Evolutionary conservation across 352 stramenopile species (phyloP).

Genomic region (Pythium guiyangense): DNA sequence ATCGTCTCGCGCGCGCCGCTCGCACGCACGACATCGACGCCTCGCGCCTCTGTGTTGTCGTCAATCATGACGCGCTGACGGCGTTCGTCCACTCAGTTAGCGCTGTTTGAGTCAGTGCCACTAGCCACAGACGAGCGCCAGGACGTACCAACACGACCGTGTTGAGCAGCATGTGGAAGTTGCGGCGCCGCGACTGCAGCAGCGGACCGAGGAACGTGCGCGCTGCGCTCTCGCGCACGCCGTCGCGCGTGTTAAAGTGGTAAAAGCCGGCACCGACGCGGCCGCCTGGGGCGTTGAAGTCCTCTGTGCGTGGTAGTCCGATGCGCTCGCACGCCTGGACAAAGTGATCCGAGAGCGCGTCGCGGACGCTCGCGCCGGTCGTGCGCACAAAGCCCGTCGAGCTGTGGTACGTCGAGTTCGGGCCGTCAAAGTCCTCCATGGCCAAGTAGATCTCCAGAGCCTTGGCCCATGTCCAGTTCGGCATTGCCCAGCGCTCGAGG

Average conservation of each 20-base stretch:
- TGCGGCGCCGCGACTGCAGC: slow-evolving; percentile 28
- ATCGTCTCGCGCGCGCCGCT: slow-evolving; percentile 37
- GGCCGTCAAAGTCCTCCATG: slow-evolving; percentile 73
- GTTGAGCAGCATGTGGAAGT: slow-evolving; percentile 54
- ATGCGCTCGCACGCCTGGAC: slow-evolving; percentile 42
- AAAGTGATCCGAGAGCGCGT: slow-evolving; percentile 40
- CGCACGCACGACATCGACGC: slow-evolving; percentile 32
- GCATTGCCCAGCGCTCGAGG: slow-evolving; percentile 72
- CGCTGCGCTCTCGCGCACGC: slow-evolving; percentile 78
- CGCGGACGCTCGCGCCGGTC: slow-evolving; percentile 27
- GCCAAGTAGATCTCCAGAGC: slow-evolving; percentile 64
- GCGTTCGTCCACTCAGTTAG: too few species aligned
- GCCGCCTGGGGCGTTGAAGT: slow-evolving; percentile 79
- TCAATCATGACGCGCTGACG: slow-evolving; percentile 41
- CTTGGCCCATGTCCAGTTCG: slow-evolving; percentile 70
- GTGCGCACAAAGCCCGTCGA: slow-evolving; percentile 52
- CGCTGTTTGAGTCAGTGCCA: background rate
- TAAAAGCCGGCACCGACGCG: slow-evolving; percentile 78
- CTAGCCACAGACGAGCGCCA: background rate
- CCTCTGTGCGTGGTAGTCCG: slow-evolving; percentile 48
- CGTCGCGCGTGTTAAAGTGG: slow-evolving; percentile 83
- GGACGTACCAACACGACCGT: slow-evolving; percentile 49
- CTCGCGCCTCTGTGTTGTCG: slow-evolving; percentile 23
- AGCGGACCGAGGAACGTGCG: slow-evolving; percentile 65
- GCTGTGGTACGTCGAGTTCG: slow-evolving; percentile 49